A percentile compares a stretch with the other conserved stretches of the same genome.
These are phyloP conservation scores for Piper longum DNA, from an alignment of 164 flowering plant genomes.

Conservation along the genomic window DNA sequence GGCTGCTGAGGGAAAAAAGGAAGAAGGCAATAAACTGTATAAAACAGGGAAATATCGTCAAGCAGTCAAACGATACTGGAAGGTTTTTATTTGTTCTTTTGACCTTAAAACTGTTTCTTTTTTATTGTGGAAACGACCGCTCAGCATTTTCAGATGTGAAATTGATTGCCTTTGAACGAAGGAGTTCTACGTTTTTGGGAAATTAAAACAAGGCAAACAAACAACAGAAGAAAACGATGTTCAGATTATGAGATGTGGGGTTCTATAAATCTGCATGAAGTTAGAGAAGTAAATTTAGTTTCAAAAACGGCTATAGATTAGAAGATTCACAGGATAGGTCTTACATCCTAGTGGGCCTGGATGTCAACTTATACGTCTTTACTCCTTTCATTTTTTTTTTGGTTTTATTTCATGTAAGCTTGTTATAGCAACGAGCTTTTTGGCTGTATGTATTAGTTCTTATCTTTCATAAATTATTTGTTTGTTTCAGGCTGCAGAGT, in stretches of 20 bases:
- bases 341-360: background rate
- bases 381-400: background rate
- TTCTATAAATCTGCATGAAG: background rate
- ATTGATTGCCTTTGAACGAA: background rate
- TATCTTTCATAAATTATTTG: background rate
- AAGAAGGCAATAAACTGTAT: conserved; percentile 37
- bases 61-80: conserved; percentile 39
- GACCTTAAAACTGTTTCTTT: background rate
- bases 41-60: conserved; percentile 30
- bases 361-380: background rate
- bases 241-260: background rate
- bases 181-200: background rate
- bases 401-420: too few species aligned
- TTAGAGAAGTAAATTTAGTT: background rate
- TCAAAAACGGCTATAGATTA: background rate
- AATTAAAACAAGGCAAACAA: background rate
- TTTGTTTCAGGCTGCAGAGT: conserved; percentile 39
- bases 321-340: background rate
- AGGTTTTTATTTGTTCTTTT: conserved; percentile 11
- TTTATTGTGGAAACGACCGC: background rate
- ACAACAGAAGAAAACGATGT: background rate
- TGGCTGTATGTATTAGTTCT: background rate
- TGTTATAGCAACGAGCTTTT: too few species aligned
- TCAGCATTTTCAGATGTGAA: background rate
- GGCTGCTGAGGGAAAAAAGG: conserved; percentile 32